These are phyloP conservation scores for Primulina eburnea DNA, from an alignment of 257 asterid species.

Conservation along the genomic window DNA sequence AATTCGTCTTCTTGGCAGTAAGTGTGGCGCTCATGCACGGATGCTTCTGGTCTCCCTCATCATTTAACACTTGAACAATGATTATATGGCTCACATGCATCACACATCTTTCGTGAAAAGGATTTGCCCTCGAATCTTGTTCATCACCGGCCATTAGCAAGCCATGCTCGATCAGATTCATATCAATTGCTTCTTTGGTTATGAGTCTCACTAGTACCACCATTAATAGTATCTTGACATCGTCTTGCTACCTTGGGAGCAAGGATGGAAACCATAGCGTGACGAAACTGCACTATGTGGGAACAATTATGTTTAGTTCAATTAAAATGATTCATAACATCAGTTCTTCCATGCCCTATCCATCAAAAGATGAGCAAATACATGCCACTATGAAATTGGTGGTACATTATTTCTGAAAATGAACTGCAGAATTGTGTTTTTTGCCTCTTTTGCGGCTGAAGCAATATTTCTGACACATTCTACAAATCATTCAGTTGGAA, in stretches of 20 bases:
- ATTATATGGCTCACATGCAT: too few relatives aligned
- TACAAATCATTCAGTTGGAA: slow-evolving; percentile 1
- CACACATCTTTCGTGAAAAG: too few relatives aligned
- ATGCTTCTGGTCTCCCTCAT: too few relatives aligned
- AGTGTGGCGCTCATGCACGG: too few relatives aligned
- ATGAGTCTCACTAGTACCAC: slow-evolving; percentile 49
- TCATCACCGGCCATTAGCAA: too few relatives aligned
- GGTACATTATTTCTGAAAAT: not conserved
- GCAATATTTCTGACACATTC: slow-evolving; percentile 7
- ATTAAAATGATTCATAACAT: slow-evolving; percentile 28
- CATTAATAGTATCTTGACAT: slow-evolving; percentile 67
- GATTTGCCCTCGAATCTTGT: too few relatives aligned
- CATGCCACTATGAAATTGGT: not conserved
- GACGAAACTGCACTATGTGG: slow-evolving; percentile 43
- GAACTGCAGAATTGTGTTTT: not conserved
- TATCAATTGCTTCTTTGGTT: slow-evolving; percentile 41
- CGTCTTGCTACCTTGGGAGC: slow-evolving; percentile 61
- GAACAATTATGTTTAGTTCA: slow-evolving; percentile 43
- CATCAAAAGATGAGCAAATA: not conserved
- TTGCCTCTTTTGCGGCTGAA: slow-evolving; percentile 1
- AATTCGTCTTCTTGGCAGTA: too few relatives aligned
- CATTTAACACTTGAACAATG: too few relatives aligned
- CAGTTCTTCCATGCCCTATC: not conserved
- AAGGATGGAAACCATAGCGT: slow-evolving; percentile 67
- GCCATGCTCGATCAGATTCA: too few relatives aligned